Conservation (phyloP, 2,329 filamentous ascomycete species). For the Dothistroma septosporum region DNA sequence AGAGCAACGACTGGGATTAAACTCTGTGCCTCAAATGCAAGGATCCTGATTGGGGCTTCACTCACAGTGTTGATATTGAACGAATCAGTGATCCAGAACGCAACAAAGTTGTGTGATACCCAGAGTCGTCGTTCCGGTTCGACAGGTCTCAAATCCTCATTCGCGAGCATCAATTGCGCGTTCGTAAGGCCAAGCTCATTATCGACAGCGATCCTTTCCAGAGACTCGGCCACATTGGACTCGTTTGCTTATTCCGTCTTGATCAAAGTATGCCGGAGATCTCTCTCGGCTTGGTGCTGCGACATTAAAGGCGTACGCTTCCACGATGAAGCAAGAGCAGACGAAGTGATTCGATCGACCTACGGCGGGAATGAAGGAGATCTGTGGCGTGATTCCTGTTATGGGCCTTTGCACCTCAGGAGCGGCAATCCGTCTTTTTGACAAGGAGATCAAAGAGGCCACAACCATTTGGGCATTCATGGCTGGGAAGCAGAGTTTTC, state of each 20-base stretch:
- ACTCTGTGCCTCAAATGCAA: too few species aligned
- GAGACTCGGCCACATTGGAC: conserved; percentile 38
- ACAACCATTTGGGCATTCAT: conserved; percentile 3
- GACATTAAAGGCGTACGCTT: conserved; percentile 14
- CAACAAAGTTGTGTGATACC: conserved; percentile 83
- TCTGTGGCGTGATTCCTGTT: not conserved
- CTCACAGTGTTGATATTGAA: conserved; percentile 62
- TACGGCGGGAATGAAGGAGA: not conserved
- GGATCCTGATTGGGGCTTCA: too few species aligned
- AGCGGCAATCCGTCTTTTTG: not conserved
- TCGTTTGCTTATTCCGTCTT: conserved; percentile 42
- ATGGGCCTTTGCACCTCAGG: not conserved
- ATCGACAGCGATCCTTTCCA: conserved; percentile 65
- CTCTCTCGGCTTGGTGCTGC: not conserved
- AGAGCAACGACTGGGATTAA: not conserved
- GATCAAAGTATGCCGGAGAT: not conserved
- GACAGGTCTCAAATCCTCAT: conserved; percentile 58
- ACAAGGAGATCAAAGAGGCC: not conserved
- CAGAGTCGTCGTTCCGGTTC: conserved; percentile 77
- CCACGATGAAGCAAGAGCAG: not conserved
- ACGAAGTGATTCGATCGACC: not conserved
- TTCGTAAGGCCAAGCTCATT: conserved; percentile 71
- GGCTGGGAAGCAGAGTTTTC: conserved; percentile 12
- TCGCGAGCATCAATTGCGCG: conserved; percentile 80
- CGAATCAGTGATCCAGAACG: conserved; percentile 75